A percentile compares a stretch with the other conserved stretches of the same genome.
Conservation (phyloP, 345 rosid genomes). For the Lenwebbia sp. region DNA sequence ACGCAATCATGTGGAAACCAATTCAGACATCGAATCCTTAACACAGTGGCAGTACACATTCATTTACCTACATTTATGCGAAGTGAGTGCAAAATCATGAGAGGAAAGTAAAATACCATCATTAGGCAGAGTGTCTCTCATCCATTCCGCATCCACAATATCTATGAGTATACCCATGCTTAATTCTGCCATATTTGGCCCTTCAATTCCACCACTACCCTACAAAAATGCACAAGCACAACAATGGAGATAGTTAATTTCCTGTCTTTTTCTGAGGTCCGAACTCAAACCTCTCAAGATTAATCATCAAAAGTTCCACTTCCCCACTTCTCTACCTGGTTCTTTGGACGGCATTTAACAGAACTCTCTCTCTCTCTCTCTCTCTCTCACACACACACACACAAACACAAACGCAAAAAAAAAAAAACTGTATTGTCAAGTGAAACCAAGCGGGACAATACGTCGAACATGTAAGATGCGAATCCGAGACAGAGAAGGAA, state of each 20-base stretch:
- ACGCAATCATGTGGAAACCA: neutral
- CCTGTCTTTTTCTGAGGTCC: neutral
- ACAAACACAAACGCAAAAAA: no score
- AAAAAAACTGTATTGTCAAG: neutral
- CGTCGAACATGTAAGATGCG: neutral
- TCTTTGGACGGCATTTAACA: neutral
- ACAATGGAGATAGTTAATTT: neutral
- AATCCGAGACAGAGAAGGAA: neutral
- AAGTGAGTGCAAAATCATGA: neutral
- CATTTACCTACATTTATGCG: neutral
- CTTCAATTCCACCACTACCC: neutral
- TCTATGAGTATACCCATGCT: slow-evolving; percentile 79
- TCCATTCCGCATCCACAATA: slow-evolving; percentile 91
- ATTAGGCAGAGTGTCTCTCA: slow-evolving; percentile 84
- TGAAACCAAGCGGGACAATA: neutral
- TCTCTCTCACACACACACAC: no score
- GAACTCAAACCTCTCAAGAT: neutral
- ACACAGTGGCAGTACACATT: neutral
- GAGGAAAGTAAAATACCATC: slow-evolving; percentile 40
- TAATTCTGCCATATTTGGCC: slow-evolving; percentile 43
- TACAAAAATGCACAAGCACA: neutral
- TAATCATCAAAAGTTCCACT: neutral
- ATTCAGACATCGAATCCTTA: neutral
- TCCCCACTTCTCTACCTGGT: neutral
- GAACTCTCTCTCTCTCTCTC: no score